Conservation (phyloP, 352 stramenopile genomes). For the Globisporangium emineosum region DNA sequence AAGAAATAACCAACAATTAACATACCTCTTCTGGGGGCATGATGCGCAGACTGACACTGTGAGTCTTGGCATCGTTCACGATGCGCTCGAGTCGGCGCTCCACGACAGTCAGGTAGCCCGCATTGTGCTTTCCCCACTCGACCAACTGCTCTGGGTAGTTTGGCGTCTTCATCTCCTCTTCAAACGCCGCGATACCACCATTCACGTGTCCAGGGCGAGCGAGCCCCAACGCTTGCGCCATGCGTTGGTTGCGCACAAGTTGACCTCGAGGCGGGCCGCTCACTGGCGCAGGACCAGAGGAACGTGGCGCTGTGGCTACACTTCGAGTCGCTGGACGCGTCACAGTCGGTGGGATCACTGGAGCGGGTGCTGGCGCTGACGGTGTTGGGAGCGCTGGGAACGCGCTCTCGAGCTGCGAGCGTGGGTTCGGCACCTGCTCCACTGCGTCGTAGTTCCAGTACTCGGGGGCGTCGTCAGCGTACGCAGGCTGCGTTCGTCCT, state of each 20-base stretch:
- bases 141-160: constrained; percentile 60
- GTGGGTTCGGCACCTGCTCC: constrained; percentile 25
- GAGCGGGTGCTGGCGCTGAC: constrained; percentile 31
- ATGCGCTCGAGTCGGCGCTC: constrained; percentile 75
- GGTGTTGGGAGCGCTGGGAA: constrained; percentile 63
- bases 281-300: constrained; percentile 13
- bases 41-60: constrained; percentile 70
- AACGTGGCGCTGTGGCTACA: constrained; percentile 10
- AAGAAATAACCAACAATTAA: not conserved
- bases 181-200: constrained; percentile 47
- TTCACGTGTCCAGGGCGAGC: constrained; percentile 32
- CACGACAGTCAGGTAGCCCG: constrained; percentile 64
- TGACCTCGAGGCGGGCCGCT: constrained; percentile 42
- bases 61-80: constrained; percentile 58
- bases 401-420: constrained; percentile 40
- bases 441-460: constrained; percentile 54
- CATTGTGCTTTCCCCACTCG: constrained; percentile 71
- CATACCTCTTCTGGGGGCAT: constrained; percentile 64
- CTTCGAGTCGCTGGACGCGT: constrained; percentile 22
- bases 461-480: constrained; percentile 43
- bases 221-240: constrained; percentile 63
- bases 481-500: constrained; percentile 20
- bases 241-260: constrained; percentile 61
- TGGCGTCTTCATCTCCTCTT: constrained; percentile 74
- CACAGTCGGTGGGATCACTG: constrained; percentile 43